Evolutionary conservation across 495 filamentous ascomycete species (phyloP), one percentile per base, ranked within the genome.

Genomic region (Tuber brumale): DNA sequence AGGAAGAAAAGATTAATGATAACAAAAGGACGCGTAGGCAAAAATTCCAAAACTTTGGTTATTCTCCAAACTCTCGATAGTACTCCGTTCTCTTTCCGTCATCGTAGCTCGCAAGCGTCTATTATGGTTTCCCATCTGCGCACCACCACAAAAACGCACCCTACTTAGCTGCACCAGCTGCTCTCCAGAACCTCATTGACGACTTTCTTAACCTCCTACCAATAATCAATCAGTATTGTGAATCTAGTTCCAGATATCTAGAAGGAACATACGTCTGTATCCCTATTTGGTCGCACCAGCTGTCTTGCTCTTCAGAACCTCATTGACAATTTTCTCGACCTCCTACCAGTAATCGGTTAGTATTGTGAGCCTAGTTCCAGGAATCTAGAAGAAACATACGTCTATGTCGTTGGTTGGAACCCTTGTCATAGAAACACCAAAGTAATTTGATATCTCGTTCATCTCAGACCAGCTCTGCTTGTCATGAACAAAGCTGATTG

Each of bases 401-500:
- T 83, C 76, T 41, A 81, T 77, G 74, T 83, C 75, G 72, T 85
- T 82, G 37, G 89, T 90, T 43, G 90, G 86, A 61, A 93, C 85
- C 37, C 85, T 85, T 44, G 87, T 86, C 75, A 92, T 90, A 75
- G 85, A 75, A 39, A 88, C 86, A 41, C 85, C 85, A 83, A 92
- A 97, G 83, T 91, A 91, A 5, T 88, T 82, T 74, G 91, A 89
- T 81, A 99, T 99, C 45, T 90, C 84, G 70, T 89, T 88, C 31
- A 98, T 88, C 83, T 92, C 91, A 12, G 87, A 77, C 88, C 89
- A 97, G 82, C 91, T 93, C 75, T 88, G 88, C 74, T 88, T 88
- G 85, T 94, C 93, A 61, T 91, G 90, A 43, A 99, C 92, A 79
- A 99, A 97, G 76, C 90, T 92, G 81, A 99, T 94, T 51, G 92